Conservation (phyloP, 495 filamentous ascomycete genomes). For the Neurospora cerealis region DNA sequence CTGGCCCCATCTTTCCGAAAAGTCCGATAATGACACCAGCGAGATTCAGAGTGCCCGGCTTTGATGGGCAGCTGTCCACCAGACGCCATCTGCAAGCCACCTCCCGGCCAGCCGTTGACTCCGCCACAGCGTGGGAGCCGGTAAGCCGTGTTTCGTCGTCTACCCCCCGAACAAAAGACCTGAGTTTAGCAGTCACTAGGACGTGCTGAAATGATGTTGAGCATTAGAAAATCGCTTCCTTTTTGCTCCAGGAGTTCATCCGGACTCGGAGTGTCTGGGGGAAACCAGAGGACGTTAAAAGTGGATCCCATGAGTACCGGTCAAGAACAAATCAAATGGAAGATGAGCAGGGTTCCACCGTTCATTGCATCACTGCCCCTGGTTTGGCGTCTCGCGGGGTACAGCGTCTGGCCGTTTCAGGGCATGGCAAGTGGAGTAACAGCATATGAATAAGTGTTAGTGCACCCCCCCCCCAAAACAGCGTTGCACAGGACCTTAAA, state of each 20-base stretch:
- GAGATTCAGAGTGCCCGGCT: too few relatives aligned
- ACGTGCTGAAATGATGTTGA: neutral
- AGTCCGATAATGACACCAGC: too few relatives aligned
- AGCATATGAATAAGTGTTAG: neutral
- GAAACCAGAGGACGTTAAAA: neutral
- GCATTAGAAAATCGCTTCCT: neutral
- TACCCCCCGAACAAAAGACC: too few relatives aligned
- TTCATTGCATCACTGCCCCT: neutral
- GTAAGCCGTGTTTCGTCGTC: too few relatives aligned
- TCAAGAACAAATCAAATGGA: neutral
- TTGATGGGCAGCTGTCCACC: neutral
- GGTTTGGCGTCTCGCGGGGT: neutral
- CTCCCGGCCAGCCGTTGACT: neutral
- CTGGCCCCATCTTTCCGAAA: too few relatives aligned
- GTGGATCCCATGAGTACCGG: neutral
- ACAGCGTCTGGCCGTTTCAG: neutral
- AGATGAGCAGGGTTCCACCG: neutral
- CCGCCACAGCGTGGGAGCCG: neutral
- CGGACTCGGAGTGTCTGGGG: neutral
- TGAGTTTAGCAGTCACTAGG: too few relatives aligned
- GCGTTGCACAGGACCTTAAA: too few relatives aligned
- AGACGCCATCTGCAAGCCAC: neutral
- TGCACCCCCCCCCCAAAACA: neutral
- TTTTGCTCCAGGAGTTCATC: neutral
- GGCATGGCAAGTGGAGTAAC: neutral